phyloP scores from a whole-genome alignment of 148 eudicot genomes.

The Rhododendron molle region DNA sequence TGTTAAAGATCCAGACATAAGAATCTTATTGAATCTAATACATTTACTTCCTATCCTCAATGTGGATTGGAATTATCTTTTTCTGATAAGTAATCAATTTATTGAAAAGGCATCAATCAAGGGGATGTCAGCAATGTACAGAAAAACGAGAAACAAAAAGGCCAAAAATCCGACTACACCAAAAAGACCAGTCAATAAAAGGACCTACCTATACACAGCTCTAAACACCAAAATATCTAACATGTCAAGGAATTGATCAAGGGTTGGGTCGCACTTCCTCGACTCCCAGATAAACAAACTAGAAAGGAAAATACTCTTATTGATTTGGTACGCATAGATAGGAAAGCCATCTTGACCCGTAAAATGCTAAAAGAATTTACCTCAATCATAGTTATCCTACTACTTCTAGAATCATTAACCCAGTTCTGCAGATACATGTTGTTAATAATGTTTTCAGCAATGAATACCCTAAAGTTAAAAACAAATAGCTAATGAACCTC shows the following conservation, averaged over 20 bases:
- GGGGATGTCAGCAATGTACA: neutral
- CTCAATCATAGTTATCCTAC: too few species aligned
- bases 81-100: neutral
- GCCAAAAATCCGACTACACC: neutral
- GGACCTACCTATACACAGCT: neutral
- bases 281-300: neutral
- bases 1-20: neutral
- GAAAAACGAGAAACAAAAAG: neutral
- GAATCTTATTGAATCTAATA: neutral
- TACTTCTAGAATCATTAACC: too few species aligned
- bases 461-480: neutral
- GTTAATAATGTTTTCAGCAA: too few species aligned
- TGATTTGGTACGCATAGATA: neutral
- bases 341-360: neutral
- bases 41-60: neutral
- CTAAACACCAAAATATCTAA: neutral
- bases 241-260: neutral
- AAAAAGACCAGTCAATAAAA: neutral
- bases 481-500: too few species aligned
- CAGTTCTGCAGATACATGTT: too few species aligned
- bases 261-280: neutral
- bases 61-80: neutral
- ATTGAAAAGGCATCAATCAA: neutral
- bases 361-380: too few species aligned
- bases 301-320: neutral